These are phyloP conservation scores for Dioscorea zingiberensis DNA, from an alignment of 106 monocot species.

Conservation along the genomic window DNA sequence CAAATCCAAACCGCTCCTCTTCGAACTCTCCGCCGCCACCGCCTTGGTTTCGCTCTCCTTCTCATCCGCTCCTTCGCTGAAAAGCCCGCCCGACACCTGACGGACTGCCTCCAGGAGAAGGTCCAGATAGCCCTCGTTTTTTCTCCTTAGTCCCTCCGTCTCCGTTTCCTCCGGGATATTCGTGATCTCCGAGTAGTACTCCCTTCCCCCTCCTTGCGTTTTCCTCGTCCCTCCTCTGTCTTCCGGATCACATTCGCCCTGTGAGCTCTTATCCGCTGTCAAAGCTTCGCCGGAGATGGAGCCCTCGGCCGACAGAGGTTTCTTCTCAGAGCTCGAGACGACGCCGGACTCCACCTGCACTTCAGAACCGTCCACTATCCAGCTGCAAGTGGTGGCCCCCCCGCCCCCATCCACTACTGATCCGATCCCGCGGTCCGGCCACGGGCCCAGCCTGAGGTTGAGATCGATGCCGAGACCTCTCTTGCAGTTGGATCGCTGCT, in stretches of 20 bases:
- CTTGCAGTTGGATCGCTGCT: neutral
- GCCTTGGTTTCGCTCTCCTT: neutral
- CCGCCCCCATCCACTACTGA: neutral
- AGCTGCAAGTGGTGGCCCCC: neutral
- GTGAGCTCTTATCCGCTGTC: slow-evolving; percentile 12
- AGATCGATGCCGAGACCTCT: slow-evolving; percentile 12
- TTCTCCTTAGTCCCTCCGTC: neutral
- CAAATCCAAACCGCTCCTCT: neutral
- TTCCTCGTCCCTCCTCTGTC: neutral
- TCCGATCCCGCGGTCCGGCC: neutral
- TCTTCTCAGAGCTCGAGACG: neutral
- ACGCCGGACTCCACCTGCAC: neutral
- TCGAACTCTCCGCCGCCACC: neutral
- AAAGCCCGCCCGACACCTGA: slow-evolving; percentile 11
- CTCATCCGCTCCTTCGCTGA: neutral
- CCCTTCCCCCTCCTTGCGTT: neutral
- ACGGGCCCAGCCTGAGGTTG: slow-evolving; percentile 13
- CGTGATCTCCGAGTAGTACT: neutral
- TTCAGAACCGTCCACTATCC: neutral
- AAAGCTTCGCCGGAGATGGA: neutral
- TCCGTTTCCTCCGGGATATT: neutral
- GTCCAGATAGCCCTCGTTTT: slow-evolving; percentile 17
- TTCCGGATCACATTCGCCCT: slow-evolving; percentile 13
- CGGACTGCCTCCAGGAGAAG: slow-evolving; percentile 31
- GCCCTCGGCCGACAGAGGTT: neutral